A percentile compares a stretch with the other conserved stretches of the same genome.
Conservation (phyloP, 257 asterid species). For the Primulina huaijiensis region DNA sequence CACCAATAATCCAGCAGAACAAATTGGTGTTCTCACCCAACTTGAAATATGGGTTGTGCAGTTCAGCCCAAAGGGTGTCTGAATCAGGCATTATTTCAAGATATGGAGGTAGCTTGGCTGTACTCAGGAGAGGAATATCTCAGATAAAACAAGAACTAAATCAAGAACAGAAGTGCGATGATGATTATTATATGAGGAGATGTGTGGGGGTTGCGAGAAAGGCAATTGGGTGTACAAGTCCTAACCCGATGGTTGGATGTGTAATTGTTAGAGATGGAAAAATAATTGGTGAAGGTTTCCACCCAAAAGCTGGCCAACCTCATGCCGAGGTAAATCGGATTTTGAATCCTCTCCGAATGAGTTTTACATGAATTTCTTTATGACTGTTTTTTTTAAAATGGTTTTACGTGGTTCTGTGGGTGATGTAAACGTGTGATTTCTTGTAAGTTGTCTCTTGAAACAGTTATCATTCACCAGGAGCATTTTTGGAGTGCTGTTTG, state of each 20-base stretch:
- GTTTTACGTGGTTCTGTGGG: constrained; percentile 5
- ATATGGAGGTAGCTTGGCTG: constrained; percentile 28
- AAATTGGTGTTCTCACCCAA: constrained; percentile 23
- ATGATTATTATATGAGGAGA: constrained; percentile 72
- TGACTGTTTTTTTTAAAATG: not conserved
- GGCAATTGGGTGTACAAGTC: constrained; percentile 81
- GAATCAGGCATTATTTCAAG: constrained; percentile 30
- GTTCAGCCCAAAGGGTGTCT: constrained; percentile 41
- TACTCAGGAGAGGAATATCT: constrained; percentile 39
- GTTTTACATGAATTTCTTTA: constrained; percentile 10
- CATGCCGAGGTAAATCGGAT: constrained; percentile 75
- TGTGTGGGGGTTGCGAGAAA: constrained; percentile 82
- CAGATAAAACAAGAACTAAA: constrained; percentile 18
- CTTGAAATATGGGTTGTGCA: constrained; percentile 33
- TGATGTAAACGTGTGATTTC: too few relatives aligned
- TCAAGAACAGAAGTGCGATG: constrained; percentile 35
- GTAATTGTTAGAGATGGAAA: constrained; percentile 77
- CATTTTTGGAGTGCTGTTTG: too few relatives aligned
- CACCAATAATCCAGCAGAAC: constrained; percentile 24
- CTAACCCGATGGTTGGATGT: constrained; percentile 98
- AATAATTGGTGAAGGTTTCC: constrained; percentile 89
- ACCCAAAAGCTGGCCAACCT: constrained; percentile 97
- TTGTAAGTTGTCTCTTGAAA: not conserved
- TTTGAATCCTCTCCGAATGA: not conserved
- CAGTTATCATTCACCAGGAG: not conserved